A percentile compares a stretch with the other conserved stretches of the same genome.
Conservation (phyloP, 805 yeast species). For the Spathaspora arborariae region DNA sequence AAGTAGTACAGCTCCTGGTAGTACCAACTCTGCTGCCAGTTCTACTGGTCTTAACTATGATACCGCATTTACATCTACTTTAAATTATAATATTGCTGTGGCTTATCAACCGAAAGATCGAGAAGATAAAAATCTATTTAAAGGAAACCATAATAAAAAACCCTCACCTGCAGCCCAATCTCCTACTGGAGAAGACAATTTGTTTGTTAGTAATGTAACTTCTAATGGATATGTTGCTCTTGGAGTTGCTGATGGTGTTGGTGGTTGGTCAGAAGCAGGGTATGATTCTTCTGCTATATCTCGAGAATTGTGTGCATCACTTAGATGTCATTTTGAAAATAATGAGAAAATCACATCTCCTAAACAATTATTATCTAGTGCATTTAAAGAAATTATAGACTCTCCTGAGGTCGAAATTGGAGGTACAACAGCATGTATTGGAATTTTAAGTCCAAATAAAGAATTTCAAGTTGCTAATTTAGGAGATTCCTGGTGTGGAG, state of each 20-base stretch:
- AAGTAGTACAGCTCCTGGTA: conserved; percentile 15
- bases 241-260: conserved; percentile 97
- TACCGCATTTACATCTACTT: conserved; percentile 14
- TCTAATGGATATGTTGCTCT: conserved; percentile 44
- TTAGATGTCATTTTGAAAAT: conserved; percentile 37
- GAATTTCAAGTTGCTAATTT: conserved; percentile 71
- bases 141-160: conserved; percentile 18
- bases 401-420: conserved; percentile 77
- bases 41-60: conserved; percentile 17
- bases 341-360: conserved; percentile 30
- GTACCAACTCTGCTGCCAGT: conserved; percentile 17
- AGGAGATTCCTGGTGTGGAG: conserved; percentile 95
- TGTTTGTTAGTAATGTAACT: conserved; percentile 45
- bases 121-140: conserved; percentile 45
- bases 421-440: conserved; percentile 90
- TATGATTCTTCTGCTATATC: conserved; percentile 86
- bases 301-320: conserved; percentile 64
- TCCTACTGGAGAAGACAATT: conserved; percentile 78
- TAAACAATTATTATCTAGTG: conserved; percentile 45
- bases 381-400: conserved; percentile 51
- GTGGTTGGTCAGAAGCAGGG: conserved; percentile 94
- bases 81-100: conserved; percentile 55
- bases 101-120: conserved; percentile 75
- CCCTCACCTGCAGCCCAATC: conserved; percentile 35
- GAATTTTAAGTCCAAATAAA: conserved; percentile 54